phyloP scores from a whole-genome alignment of 176 grass and related monocot genomes.

The Tillandsia leiboldiana region DNA sequence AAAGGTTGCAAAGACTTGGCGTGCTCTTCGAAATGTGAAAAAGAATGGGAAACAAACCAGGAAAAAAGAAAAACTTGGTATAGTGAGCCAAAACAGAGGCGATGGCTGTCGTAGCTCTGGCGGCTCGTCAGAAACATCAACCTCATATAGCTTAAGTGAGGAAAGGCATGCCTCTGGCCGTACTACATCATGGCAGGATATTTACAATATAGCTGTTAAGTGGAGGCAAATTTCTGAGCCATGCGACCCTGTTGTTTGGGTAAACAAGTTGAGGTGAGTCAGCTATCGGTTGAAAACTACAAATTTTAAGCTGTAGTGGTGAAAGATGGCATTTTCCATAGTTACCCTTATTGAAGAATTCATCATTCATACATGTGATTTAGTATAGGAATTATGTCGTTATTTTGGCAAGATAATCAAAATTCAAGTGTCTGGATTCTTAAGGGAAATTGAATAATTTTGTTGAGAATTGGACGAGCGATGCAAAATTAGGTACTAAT shows the following conservation, averaged over 20 bases:
- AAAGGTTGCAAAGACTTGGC: conserved; percentile 90
- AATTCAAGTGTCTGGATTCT: background rate
- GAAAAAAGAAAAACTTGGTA: conserved; percentile 71
- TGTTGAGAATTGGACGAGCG: background rate
- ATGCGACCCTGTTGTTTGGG: conserved; percentile 98
- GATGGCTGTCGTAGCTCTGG: conserved; percentile 65
- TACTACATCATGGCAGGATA: conserved; percentile 78
- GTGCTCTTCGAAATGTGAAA: conserved; percentile 70
- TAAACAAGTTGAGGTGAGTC: conserved; percentile 84
- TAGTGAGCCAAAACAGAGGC: conserved; percentile 68
- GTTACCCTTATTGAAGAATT: too few relatives aligned
- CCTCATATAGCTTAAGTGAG: conserved; percentile 48
- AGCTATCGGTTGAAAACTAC: too few relatives aligned
- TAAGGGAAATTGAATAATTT: background rate
- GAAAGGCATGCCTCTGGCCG: conserved; percentile 53
- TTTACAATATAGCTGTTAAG: conserved; percentile 81
- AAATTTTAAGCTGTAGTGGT: too few relatives aligned
- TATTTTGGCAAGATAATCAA: too few relatives aligned
- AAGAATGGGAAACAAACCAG: conserved; percentile 57
- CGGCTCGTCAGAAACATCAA: conserved; percentile 42
- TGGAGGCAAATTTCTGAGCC: conserved; percentile 98
- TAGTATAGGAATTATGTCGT: too few relatives aligned
- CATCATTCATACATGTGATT: too few relatives aligned
- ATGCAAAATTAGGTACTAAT: background rate
- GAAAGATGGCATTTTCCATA: too few relatives aligned